Evolutionary conservation across 2,329 filamentous ascomycete genomes (phyloP), one percentile per base, ranked within the genome.

Genomic region (Cercospora sp.): DNA sequence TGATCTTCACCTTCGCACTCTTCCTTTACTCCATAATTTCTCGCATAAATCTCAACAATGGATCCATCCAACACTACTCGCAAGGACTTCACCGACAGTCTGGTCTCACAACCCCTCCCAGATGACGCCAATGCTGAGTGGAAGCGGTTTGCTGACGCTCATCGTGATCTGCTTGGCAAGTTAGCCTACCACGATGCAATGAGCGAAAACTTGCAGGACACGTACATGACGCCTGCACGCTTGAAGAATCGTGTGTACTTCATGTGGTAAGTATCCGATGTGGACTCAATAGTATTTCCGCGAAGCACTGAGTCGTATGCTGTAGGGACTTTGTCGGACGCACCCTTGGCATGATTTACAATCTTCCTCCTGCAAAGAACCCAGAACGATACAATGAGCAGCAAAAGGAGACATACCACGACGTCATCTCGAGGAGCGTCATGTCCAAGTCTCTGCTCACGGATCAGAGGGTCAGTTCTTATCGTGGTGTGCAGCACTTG

Each of bases 241-340:
- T 67, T 62, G 18, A 80, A 80, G 74, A 80, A 78, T 61, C 77
- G 74, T n/a, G 73, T 79, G 28, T 80, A 80, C 55, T 76, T 74
- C 70, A 77, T 76, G 77, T 79, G 78, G 67, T 66, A 34, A 40
- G 53, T 32, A 7, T 3, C 18, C 12, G 21, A 16, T 16, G 3
- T 45, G 12, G 16, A 9, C 12, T 21, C 10, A 18, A n/a, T 28
- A 32, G 1, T 18, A 18, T 12, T 9, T 16, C 5, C 34, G 5
- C 34, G 34, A 40, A 16, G 28, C 9, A n/a, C 45, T 63, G 28
- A 63, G 18, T 4, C 18, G 1, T 2, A 30, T 65, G 21, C 13
- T 6, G 18, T 21, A 65, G 64, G 64, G 64, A 66, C 45, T 61
- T 66, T 26, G 58, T 66, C 18, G 69, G 65, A 2, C 49, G 67